Conservation (phyloP, 805 yeast genomes). For the Saturnispora dispora region DNA sequence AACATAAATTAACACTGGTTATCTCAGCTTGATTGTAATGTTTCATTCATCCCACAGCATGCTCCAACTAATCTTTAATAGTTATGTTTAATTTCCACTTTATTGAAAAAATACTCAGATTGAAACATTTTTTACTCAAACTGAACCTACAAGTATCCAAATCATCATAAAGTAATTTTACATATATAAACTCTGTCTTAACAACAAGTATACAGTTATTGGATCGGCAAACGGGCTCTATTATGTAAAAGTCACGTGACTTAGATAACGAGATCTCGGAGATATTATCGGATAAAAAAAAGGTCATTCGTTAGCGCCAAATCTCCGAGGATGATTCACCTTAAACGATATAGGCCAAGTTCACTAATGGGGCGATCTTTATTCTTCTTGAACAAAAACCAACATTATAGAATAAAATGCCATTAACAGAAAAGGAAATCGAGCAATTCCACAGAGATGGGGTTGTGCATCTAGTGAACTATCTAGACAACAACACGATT, state of each 20-base stretch:
- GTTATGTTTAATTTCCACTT: too few relatives aligned
- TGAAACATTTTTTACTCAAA: too few relatives aligned
- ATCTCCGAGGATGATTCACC: neutral
- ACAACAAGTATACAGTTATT: too few relatives aligned
- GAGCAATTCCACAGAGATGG: constrained; percentile 46
- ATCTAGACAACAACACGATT: constrained; percentile 37
- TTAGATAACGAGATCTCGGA: neutral
- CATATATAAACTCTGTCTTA: too few relatives aligned
- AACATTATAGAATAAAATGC: constrained; percentile 12
- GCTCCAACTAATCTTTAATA: too few relatives aligned
- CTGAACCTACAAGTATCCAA: too few relatives aligned
- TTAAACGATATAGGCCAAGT: neutral
- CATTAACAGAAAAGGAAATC: constrained; percentile 42
- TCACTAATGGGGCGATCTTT: neutral
- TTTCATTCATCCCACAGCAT: too few relatives aligned
- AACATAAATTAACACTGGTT: too few relatives aligned
- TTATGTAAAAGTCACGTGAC: neutral
- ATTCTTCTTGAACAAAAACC: neutral
- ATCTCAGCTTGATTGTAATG: too few relatives aligned
- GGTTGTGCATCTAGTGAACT: constrained; percentile 49
- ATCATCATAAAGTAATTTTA: too few relatives aligned
- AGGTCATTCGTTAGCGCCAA: neutral
- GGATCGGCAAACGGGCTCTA: too few relatives aligned
- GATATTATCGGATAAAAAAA: neutral
- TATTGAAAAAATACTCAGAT: too few relatives aligned